Percentiles rank a stretch among this genome's conserved stretches.
phyloP scores from a whole-genome alignment of 768 basidiomycete genomes.

The Cubamyces lactineus region DNA sequence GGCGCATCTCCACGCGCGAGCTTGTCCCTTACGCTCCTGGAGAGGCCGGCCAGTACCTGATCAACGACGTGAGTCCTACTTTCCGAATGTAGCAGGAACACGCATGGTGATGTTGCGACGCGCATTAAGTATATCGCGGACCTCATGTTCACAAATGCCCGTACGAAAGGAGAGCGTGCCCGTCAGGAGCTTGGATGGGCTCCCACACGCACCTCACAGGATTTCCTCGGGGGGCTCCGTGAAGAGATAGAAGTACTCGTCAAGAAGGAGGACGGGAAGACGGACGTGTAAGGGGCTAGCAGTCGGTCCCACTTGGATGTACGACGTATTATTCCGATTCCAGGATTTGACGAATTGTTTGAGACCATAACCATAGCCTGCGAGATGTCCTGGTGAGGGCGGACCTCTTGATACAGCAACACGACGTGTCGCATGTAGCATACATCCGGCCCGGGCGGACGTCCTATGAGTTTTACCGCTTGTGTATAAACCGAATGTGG shows the following conservation, averaged over 20 bases:
- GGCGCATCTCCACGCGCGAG: conserved; percentile 13
- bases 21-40: conserved; percentile 4
- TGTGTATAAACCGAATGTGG: too few relatives aligned
- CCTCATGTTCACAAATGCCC: not conserved
- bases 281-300: not conserved
- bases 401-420: too few relatives aligned
- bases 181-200: not conserved
- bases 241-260: not conserved
- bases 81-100: not conserved
- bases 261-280: conserved; percentile 1
- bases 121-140: not conserved
- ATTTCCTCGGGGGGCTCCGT: not conserved
- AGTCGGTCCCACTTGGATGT: too few relatives aligned
- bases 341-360: too few relatives aligned
- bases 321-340: too few relatives aligned
- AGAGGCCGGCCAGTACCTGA: not conserved
- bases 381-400: too few relatives aligned
- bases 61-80: not conserved
- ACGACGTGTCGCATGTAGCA: too few relatives aligned
- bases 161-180: not conserved
- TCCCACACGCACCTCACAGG: not conserved
- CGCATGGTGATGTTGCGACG: too few relatives aligned
- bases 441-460: too few relatives aligned
- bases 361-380: too few relatives aligned
- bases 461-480: too few relatives aligned